Base-by-base conservation (phyloP, 1,139 yeast species). In the Blastobotrys capitulatus region DNA sequence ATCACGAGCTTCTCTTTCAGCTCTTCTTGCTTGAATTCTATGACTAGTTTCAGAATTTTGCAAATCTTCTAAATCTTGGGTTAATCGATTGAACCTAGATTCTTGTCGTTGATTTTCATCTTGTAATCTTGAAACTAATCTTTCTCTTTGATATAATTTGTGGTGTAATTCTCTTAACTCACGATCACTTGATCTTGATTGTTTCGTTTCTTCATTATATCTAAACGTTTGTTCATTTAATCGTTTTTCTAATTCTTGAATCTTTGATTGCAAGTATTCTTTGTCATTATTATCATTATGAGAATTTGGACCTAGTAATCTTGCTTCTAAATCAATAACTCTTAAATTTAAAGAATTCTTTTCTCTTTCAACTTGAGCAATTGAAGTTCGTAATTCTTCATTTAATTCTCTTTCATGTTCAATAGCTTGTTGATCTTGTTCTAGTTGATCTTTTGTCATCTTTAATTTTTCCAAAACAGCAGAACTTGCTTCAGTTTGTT, bases 1-100 rank as follows among this genome's bases (percentile, higher is more conserved):
- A 46, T 80, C 82, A 7, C 75, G 66, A 10, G 74, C 66, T 53
- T 78, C 81, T 44, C 82, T 67, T 47, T 70, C 72, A 0, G 77
- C 69, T 38, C 78, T 65, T 46, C 75, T 72, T 18, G 74, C 64
- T 20, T 66, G 66, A 49, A 77, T 58, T 38, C 68, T 66, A 18
- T 75, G 68, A 13, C 70, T 67, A 2, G 76, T 67, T 51, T 77
- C 82, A 18, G 70, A 68, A 27, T 68, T 61, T 49, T 73, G 77
- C 53, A 77, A 60, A 16, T 63, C 57, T 34, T 70, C 72, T 27
- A 77, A 60, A 8, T 69, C 69, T 13, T 60, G 61, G 46, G 70
- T 69, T 45, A 76, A 54, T 39, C 70, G 67, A 41, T 62, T 62
- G 38, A 73, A 64, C 38, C 70, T 69, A 18, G 61, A 57, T 38